phyloP scores from a whole-genome alignment of 257 asterid species.

The Apocynum venetum region DNA sequence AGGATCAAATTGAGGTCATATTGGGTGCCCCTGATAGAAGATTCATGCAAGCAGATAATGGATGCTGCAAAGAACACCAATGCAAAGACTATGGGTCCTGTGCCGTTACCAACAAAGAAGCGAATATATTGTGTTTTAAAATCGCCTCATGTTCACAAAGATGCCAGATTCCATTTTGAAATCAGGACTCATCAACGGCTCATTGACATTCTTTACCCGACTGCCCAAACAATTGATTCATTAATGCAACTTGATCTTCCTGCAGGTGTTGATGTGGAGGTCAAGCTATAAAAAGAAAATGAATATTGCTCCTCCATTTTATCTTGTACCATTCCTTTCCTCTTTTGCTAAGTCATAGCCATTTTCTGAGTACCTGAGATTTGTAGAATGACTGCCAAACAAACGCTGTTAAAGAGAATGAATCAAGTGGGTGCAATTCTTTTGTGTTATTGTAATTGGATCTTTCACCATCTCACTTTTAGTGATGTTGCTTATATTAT shows the following conservation, averaged over 20 bases:
- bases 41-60: constrained; percentile 94
- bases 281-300: constrained; percentile 56
- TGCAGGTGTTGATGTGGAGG: constrained; percentile 99
- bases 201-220: constrained; percentile 86
- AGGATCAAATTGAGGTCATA: constrained; percentile 88
- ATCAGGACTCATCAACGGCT: constrained; percentile 94
- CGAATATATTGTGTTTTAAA: constrained; percentile 82
- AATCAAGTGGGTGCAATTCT: constrained; percentile 10
- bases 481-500: background rate
- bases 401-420: background rate
- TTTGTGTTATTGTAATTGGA: background rate
- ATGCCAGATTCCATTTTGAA: constrained; percentile 94
- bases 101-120: constrained; percentile 88
- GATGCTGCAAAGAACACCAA: constrained; percentile 86
- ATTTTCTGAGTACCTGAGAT: background rate
- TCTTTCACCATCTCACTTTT: background rate
- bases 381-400: constrained; percentile 13
- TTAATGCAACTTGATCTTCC: constrained; percentile 97
- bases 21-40: constrained; percentile 93
- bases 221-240: constrained; percentile 95
- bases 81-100: constrained; percentile 95
- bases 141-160: constrained; percentile 97
- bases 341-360: constrained; percentile 2
- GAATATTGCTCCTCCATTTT: background rate
- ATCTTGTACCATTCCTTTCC: constrained; percentile 1